Percentiles rank a stretch among this genome's conserved stretches.
phyloP scores from a whole-genome alignment of 129 eudicot species.

The Flaveria linearis region DNA sequence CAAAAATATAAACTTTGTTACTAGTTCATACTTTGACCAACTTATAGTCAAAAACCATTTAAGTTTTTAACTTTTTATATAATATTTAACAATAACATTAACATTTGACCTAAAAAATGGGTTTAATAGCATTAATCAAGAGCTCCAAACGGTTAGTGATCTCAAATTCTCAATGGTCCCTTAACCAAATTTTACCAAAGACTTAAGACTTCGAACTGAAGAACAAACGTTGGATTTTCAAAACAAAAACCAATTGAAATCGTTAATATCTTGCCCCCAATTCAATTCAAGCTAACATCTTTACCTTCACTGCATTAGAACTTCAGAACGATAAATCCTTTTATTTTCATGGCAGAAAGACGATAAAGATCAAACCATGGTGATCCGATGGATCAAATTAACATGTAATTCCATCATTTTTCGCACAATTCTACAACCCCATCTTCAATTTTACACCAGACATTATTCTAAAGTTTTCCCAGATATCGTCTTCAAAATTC shows the following conservation, averaged over 20 bases:
- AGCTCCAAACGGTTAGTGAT: no score
- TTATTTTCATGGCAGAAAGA: constrained; percentile 20
- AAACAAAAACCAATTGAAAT: neutral
- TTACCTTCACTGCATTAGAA: neutral
- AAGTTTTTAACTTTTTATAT: no score
- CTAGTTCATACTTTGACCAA: no score
- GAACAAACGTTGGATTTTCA: neutral
- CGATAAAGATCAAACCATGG: constrained; percentile 24
- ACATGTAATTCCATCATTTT: neutral
- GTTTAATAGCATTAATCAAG: no score
- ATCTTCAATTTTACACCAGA: constrained; percentile 8
- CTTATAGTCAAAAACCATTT: no score
- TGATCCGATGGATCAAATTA: constrained; percentile 25
- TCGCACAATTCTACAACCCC: constrained; percentile 23
- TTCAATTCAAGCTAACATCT: neutral
- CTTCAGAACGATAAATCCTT: neutral
- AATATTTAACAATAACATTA: no score
- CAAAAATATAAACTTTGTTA: no score
- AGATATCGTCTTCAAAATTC: constrained; percentile 20
- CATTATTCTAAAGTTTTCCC: constrained; percentile 16
- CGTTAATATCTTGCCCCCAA: neutral
- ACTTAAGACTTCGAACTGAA: no score
- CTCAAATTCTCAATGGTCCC: no score
- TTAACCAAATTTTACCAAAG: neutral
- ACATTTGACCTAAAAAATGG: no score